These are phyloP conservation scores for Moesziomyces sp. DNA, from an alignment of 1,284 basidiomycete species.

Conservation along the genomic window DNA sequence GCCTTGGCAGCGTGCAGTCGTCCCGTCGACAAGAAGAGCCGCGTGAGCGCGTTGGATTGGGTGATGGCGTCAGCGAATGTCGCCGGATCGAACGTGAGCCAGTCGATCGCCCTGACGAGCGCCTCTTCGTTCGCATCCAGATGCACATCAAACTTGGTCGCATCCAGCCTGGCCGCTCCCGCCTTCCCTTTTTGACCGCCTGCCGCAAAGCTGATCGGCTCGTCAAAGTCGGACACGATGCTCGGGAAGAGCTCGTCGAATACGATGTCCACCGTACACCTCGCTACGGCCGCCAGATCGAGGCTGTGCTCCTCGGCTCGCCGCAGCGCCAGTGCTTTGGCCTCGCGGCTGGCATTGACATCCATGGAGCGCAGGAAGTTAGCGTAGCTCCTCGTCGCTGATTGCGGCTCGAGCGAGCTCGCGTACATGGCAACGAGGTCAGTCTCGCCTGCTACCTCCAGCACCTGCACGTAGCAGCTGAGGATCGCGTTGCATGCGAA, in stretches of 20 bases:
- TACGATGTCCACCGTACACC: constrained; percentile 78
- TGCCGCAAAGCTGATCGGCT: constrained; percentile 17
- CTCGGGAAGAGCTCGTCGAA: constrained; percentile 73
- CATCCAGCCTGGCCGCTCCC: constrained; percentile 16
- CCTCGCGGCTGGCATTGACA: constrained; percentile 75
- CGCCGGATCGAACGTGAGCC: constrained; percentile 79
- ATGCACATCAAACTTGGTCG: constrained; percentile 37
- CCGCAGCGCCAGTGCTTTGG: constrained; percentile 79
- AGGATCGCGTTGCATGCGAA: constrained; percentile 81
- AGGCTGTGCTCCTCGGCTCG: constrained; percentile 85
- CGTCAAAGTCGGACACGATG: constrained; percentile 37
- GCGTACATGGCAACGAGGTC: constrained; percentile 93
- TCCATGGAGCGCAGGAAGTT: constrained; percentile 83
- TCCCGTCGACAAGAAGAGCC: constrained; percentile 58
- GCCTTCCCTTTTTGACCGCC: constrained; percentile 15
- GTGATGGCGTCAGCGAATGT: constrained; percentile 64
- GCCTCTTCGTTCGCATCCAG: constrained; percentile 66
- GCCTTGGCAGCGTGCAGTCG: constrained; percentile 60
- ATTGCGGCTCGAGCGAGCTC: constrained; percentile 83
- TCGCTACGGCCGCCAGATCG: constrained; percentile 82
- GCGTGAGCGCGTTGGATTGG: constrained; percentile 60
- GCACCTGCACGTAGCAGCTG: constrained; percentile 86
- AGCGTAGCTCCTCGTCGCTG: constrained; percentile 91
- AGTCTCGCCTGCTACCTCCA: constrained; percentile 78
- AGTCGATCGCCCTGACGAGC: constrained; percentile 88